Conservation (phyloP, 257 asterid genomes). For the Lavandula angustifolia region DNA sequence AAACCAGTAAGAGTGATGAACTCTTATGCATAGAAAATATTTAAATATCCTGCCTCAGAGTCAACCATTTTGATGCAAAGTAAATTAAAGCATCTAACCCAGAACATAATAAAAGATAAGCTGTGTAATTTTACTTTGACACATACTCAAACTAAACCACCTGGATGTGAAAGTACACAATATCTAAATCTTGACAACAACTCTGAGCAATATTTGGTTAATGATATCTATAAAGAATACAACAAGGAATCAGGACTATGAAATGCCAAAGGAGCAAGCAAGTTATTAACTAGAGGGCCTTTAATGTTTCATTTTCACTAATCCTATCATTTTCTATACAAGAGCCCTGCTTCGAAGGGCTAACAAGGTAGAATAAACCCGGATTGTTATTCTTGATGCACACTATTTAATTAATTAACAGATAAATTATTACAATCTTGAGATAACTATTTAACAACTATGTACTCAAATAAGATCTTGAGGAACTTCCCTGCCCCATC, state of each 20-base stretch:
- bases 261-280: conserved; percentile 8
- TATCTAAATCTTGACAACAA: not conserved
- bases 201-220: conserved; percentile 5
- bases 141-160: conserved; percentile 18
- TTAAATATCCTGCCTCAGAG: conserved; percentile 20
- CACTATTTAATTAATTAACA: not conserved
- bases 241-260: conserved; percentile 13
- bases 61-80: conserved; percentile 13
- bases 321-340: not conserved
- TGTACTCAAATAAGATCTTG: not conserved
- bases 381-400: not conserved
- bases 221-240: conserved; percentile 9
- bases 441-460: conserved; percentile 18
- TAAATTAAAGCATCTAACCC: conserved; percentile 6
- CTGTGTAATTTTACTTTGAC: conserved; percentile 3
- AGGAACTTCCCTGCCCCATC: conserved; percentile 3
- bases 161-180: not conserved
- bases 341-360: not conserved
- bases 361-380: not conserved
- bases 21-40: conserved; percentile 20
- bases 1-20: conserved; percentile 17
- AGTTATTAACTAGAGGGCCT: not conserved
- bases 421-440: conserved; percentile 13
- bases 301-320: conserved; percentile 3
- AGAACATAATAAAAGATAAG: conserved; percentile 2